A percentile compares a stretch with the other conserved stretches of the same genome.
Conservation (phyloP, 495 filamentous ascomycete species). For the Cladorrhinum samala region DNA sequence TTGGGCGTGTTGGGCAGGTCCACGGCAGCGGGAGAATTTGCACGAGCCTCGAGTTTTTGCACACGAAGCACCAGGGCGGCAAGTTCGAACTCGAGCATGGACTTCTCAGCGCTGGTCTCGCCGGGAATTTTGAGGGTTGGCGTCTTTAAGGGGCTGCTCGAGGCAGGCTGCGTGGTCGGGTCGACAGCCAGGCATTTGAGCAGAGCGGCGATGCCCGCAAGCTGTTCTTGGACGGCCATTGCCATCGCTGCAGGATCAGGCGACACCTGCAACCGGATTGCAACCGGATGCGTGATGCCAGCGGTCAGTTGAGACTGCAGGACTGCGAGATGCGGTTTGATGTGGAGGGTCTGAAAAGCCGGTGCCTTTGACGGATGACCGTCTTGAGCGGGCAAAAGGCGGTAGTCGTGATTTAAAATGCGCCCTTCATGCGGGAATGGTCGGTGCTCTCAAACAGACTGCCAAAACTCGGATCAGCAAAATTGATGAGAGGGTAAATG, state of each 20-base stretch:
- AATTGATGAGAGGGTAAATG: background rate
- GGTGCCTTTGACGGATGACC: no score
- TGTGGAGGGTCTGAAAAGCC: background rate
- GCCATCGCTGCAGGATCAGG: conserved; percentile 38
- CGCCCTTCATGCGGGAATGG: background rate
- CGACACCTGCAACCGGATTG: conserved; percentile 7
- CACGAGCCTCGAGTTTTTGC: conserved; percentile 62
- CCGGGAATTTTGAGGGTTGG: conserved; percentile 58
- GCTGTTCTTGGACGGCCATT: conserved; percentile 57
- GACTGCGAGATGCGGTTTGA: background rate
- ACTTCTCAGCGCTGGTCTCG: conserved; percentile 54
- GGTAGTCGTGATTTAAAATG: background rate
- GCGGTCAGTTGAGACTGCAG: background rate
- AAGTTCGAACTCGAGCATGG: conserved; percentile 63
- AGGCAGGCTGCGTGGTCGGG: conserved; percentile 24
- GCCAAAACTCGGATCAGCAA: background rate
- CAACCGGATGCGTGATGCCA: background rate
- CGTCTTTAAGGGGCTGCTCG: conserved; percentile 15
- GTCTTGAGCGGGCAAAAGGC: no score
- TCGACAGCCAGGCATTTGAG: conserved; percentile 57
- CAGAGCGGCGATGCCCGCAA: conserved; percentile 57
- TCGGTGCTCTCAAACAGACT: background rate
- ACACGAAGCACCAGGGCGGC: conserved; percentile 60
- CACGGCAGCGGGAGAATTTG: conserved; percentile 48
- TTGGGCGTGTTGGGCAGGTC: conserved; percentile 59